phyloP scores from a whole-genome alignment of 2,329 filamentous ascomycete genomes.

The Ophiostoma sp. region DNA sequence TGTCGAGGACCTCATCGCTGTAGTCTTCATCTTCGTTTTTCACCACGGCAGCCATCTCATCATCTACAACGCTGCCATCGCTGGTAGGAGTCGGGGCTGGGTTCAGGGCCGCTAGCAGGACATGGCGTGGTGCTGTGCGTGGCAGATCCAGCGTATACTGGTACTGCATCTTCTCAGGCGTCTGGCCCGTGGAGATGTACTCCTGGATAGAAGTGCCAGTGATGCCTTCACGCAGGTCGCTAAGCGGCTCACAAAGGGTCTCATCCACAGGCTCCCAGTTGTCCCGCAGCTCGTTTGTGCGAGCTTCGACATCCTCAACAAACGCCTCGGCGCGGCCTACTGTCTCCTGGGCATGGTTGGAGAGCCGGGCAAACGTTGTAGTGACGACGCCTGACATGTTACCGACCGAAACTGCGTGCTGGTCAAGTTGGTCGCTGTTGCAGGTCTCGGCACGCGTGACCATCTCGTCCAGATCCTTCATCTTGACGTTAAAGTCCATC shows the following conservation, averaged over 20 bases:
- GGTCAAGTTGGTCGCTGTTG: constrained; percentile 70
- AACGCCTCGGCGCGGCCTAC: constrained; percentile 63
- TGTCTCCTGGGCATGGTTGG: constrained; percentile 62
- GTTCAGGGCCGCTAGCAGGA: constrained; percentile 38
- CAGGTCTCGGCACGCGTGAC: constrained; percentile 74
- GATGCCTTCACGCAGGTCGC: constrained; percentile 65
- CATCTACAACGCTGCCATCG: background rate
- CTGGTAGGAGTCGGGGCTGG: constrained; percentile 26
- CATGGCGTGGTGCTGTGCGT: constrained; percentile 54
- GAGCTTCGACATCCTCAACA: constrained; percentile 59
- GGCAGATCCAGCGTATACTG: constrained; percentile 75
- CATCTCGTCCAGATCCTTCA: constrained; percentile 85
- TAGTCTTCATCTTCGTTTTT: constrained; percentile 14
- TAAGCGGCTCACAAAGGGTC: constrained; percentile 62
- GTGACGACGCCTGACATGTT: constrained; percentile 63
- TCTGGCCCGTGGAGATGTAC: constrained; percentile 79
- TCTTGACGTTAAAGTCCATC: constrained; percentile 77
- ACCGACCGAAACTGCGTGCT: constrained; percentile 61
- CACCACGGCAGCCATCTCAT: background rate
- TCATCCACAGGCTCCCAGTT: constrained; percentile 56
- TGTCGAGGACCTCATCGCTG: constrained; percentile 17
- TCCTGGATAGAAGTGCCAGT: constrained; percentile 61
- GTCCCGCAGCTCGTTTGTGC: constrained; percentile 53
- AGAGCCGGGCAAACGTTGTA: constrained; percentile 65
- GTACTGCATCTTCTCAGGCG: constrained; percentile 76